A percentile compares a stretch with the other conserved stretches of the same genome.
Evolutionary conservation across 2,329 filamentous ascomycete genomes (phyloP).

Genomic region (Venturia effusa): DNA sequence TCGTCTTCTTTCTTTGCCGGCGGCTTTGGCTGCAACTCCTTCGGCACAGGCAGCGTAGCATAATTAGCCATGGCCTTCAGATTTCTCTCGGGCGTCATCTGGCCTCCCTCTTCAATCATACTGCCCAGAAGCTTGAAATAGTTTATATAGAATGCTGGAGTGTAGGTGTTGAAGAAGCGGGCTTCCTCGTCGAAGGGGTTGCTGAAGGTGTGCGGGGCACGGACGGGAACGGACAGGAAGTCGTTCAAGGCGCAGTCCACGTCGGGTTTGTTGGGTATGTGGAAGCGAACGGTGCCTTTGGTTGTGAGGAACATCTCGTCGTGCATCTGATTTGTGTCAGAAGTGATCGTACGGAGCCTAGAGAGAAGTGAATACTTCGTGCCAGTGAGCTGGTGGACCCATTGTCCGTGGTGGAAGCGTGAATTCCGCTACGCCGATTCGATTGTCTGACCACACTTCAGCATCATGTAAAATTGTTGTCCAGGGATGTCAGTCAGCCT

Average conservation of each 20-base stretch:
- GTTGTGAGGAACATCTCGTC: conserved; percentile 48
- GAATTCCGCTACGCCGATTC: conserved; percentile 37
- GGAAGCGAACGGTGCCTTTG: conserved; percentile 40
- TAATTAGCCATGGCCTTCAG: conserved; percentile 35
- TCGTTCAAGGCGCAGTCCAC: conserved; percentile 42
- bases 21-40: conserved; percentile 2
- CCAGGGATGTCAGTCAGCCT: not conserved
- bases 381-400: conserved; percentile 41
- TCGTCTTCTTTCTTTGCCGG: not conserved
- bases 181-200: conserved; percentile 45
- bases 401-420: conserved; percentile 36
- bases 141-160: conserved; percentile 46
- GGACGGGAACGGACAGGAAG: conserved; percentile 44
- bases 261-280: conserved; percentile 31
- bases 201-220: conserved; percentile 45
- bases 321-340: conserved; percentile 22
- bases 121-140: conserved; percentile 44
- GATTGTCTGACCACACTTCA: conserved; percentile 29
- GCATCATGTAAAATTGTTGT: not conserved
- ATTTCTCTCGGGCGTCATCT: conserved; percentile 38
- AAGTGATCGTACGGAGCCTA: not conserved
- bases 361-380: conserved; percentile 34
- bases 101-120: conserved; percentile 33
- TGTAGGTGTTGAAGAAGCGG: conserved; percentile 47
- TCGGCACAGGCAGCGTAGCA: conserved; percentile 34